Conservation (phyloP, 345 rosid genomes). For the Ceriops zippeliana region DNA sequence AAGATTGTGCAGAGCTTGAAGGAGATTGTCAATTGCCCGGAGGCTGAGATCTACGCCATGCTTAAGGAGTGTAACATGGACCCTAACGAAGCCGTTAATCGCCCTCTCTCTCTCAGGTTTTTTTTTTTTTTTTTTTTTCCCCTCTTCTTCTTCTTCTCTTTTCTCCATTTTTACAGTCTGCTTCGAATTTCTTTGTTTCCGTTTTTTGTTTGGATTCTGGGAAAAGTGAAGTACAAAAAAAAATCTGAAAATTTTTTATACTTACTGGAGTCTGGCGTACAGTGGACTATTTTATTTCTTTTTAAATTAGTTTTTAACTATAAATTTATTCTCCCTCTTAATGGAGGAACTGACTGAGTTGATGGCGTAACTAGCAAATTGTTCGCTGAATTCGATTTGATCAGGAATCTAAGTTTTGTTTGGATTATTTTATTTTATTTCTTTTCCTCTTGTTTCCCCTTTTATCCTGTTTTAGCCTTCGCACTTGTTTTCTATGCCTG, state of each 20-base stretch:
- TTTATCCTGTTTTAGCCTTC: background rate
- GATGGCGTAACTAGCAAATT: too few relatives aligned
- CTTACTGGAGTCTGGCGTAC: background rate
- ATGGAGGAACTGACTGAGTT: too few relatives aligned
- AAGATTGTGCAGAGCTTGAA: slow-evolving; percentile 89
- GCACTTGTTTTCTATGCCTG: too few relatives aligned
- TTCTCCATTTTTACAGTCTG: background rate
- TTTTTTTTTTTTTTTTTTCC: background rate
- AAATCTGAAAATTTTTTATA: background rate
- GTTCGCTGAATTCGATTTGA: too few relatives aligned
- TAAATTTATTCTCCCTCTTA: too few relatives aligned
- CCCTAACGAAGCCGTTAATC: slow-evolving; percentile 95
- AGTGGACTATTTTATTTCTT: background rate
- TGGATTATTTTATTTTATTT: too few relatives aligned
- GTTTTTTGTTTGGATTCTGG: slow-evolving; percentile 5
- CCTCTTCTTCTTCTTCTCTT: too few relatives aligned
- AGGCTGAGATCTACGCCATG: slow-evolving; percentile 88
- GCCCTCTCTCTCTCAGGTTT: slow-evolving; percentile 93
- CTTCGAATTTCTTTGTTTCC: too few relatives aligned
- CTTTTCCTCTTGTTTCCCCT: too few relatives aligned
- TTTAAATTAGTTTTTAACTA: too few relatives aligned
- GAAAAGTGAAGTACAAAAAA: background rate
- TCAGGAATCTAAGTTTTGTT: too few relatives aligned
- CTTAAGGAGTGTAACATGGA: slow-evolving; percentile 98
- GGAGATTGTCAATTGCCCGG: slow-evolving; percentile 93